Evolutionary conservation across 257 asterid genomes (phyloP).

Genomic region (Salvia rosmarinus): DNA sequence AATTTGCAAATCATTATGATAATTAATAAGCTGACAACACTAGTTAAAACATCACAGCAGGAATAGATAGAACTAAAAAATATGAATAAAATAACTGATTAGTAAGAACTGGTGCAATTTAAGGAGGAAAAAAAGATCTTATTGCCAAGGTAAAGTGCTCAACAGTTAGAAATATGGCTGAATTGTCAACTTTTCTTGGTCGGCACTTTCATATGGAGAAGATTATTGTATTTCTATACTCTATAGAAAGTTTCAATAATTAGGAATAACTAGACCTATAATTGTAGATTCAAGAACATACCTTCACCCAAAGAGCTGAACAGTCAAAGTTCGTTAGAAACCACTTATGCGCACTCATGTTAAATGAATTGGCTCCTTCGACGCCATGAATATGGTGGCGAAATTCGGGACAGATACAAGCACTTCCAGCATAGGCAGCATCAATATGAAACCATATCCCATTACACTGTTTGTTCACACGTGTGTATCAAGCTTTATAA

Average conservation of each 20-base stretch:
- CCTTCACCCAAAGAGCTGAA: conserved; percentile 97
- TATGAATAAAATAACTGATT: not conserved
- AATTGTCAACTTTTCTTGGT: not conserved
- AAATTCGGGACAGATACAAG: conserved; percentile 88
- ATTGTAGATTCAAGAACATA: conserved; percentile 37
- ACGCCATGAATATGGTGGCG: conserved; percentile 79
- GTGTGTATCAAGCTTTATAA: conserved; percentile 30
- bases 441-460: conserved; percentile 94
- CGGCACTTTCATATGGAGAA: not conserved
- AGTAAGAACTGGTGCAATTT: no score
- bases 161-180: not conserved
- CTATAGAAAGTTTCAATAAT: not conserved
- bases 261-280: conserved; percentile 12
- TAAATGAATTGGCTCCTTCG: conserved; percentile 83
- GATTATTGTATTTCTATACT: not conserved
- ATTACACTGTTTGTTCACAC: conserved; percentile 53
- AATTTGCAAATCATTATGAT: not conserved
- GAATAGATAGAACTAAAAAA: not conserved
- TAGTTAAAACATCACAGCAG: not conserved
- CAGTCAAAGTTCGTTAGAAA: conserved; percentile 96
- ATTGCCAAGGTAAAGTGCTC: not conserved
- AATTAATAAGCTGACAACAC: not conserved
- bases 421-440: conserved; percentile 99
- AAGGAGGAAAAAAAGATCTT: not conserved
- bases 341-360: conserved; percentile 98